Evolutionary conservation across 148 eudicot genomes (phyloP), one percentile per base, ranked within the genome.

Genomic region (Pharnaceum exiguum): DNA sequence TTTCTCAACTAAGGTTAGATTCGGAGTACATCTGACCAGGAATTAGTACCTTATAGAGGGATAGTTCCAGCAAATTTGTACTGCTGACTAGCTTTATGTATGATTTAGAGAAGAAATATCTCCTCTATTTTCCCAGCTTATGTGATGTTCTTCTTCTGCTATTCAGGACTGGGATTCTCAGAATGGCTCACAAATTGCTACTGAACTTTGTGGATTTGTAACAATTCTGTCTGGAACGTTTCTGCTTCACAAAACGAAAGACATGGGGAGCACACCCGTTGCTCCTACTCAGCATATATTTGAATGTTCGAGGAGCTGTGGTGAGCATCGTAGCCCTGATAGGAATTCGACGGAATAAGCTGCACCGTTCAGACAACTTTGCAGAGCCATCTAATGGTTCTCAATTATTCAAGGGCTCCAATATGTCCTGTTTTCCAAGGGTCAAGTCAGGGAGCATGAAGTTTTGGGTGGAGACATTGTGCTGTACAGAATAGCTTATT

Each of bases 191-290:
- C 83, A 81, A 62, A 87, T 87, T 46, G 67, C 77, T 9, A 76
- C 87, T 3, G 87, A 78, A 66, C 39, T 79, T 10, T 76, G 83
- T 25, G 95, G 95, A 27, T 87, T 87, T 59, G 79, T 83, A 55
- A 83, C 87, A 26, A 87, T 87, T 57, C 73, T 87, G n/a, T 68
- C 83, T 18, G 95, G 95, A 7, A 83, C 87, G 15, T 87, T 87
- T 65, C 79, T 87, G 58, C 85, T 87, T 23, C 95, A 87, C 70
- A 87, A 83, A 65, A 87, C 90, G 29, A 77, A 71, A 64, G 90
- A 87, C 65, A 81, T 83, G 95, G 90, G 87, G 60, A 59, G 58
- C 67, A 45, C 33, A 42, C 73, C 82, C 16, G 50, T 59, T 15
- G 2, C 75, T 24, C 55, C 68, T 7, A 43, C 85, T 42, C 60